A percentile compares a stretch with the other conserved stretches of the same genome.
These are phyloP conservation scores for Phytophthora pini DNA, from an alignment of 352 stramenopile species.

Conservation along the genomic window DNA sequence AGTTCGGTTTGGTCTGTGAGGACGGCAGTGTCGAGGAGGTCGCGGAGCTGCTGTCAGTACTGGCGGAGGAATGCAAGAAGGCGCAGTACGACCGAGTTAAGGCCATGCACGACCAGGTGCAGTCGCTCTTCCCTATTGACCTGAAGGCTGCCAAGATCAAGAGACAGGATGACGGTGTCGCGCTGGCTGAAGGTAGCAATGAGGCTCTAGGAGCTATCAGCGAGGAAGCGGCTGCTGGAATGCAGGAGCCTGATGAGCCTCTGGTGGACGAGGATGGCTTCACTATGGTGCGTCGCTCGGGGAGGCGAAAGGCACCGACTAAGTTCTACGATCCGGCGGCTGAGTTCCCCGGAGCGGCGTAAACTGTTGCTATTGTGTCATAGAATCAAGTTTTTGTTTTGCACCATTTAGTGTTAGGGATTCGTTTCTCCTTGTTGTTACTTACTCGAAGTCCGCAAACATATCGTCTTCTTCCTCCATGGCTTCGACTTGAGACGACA, in stretches of 20 bases:
- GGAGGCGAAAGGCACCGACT: constrained; percentile 60
- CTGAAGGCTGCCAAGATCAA: constrained; percentile 80
- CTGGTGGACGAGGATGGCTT: constrained; percentile 80
- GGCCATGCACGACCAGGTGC: constrained; percentile 74
- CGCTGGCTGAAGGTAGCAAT: constrained; percentile 15
- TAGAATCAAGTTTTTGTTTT: constrained; percentile 37
- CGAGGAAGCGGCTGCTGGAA: constrained; percentile 34
- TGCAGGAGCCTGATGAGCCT: constrained; percentile 32
- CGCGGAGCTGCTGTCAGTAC: constrained; percentile 61
- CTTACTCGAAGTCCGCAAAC: constrained; percentile 84
- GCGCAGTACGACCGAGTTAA: constrained; percentile 75
- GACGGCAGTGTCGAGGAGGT: constrained; percentile 82
- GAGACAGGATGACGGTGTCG: constrained; percentile 41
- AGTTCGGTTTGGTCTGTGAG: constrained; percentile 84
- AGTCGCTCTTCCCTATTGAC: constrained; percentile 80
- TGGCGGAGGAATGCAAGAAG: constrained; percentile 83
- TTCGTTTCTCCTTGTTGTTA: background rate
- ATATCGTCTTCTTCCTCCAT: constrained; percentile 82
- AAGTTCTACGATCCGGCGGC: constrained; percentile 82
- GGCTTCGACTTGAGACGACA: constrained; percentile 67
- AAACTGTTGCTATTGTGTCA: constrained; percentile 35
- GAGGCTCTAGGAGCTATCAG: constrained; percentile 35
- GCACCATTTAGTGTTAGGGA: constrained; percentile 7
- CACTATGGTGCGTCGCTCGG: constrained; percentile 74
- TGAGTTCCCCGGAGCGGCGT: constrained; percentile 82